phyloP scores from a whole-genome alignment of 1,284 basidiomycete species.

The Sutorius eximius region DNA sequence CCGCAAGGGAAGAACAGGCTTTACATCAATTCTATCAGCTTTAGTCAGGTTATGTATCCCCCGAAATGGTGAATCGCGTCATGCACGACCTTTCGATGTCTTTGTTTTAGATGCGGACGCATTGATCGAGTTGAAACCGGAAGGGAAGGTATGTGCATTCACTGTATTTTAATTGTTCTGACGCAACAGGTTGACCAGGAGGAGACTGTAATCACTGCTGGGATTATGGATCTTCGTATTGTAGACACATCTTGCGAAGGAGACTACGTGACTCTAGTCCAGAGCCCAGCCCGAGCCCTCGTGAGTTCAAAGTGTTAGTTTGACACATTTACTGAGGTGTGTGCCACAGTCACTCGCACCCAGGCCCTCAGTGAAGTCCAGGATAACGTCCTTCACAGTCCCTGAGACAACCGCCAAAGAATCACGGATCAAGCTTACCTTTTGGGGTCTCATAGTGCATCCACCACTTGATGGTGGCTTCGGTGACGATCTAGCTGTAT shows the following conservation, averaged over 20 bases:
- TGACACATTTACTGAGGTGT: slow-evolving; percentile 4
- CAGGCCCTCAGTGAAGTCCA: slow-evolving; percentile 60
- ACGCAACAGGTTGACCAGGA: slow-evolving; percentile 45
- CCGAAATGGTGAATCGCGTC: slow-evolving; percentile 27
- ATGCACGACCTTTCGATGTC: slow-evolving; percentile 54
- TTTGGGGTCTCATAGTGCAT: slow-evolving; percentile 68
- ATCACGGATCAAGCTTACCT: slow-evolving; percentile 65
- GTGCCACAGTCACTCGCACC: slow-evolving; percentile 42
- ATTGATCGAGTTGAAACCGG: slow-evolving; percentile 65
- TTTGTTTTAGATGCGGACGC: slow-evolving; percentile 63
- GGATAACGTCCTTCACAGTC: slow-evolving; percentile 66
- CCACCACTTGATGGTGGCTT: slow-evolving; percentile 66
- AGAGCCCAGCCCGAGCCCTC: slow-evolving; percentile 52
- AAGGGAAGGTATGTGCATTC: slow-evolving; percentile 56
- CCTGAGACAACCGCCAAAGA: slow-evolving; percentile 76
- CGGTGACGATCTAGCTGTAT: slow-evolving; percentile 62
- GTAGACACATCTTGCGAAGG: slow-evolving; percentile 44
- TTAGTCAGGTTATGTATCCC: slow-evolving; percentile 47
- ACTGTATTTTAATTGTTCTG: slow-evolving; percentile 5
- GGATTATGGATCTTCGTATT: slow-evolving; percentile 62
- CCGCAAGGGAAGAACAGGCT: background rate
- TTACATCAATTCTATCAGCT: slow-evolving; percentile 31
- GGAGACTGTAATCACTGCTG: slow-evolving; percentile 66
- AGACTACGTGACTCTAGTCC: slow-evolving; percentile 44
- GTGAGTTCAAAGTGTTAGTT: slow-evolving; percentile 38